These are phyloP conservation scores for Sungouiozyma intestinalis DNA, from an alignment of 805 yeast genomes.

Conservation along the genomic window DNA sequence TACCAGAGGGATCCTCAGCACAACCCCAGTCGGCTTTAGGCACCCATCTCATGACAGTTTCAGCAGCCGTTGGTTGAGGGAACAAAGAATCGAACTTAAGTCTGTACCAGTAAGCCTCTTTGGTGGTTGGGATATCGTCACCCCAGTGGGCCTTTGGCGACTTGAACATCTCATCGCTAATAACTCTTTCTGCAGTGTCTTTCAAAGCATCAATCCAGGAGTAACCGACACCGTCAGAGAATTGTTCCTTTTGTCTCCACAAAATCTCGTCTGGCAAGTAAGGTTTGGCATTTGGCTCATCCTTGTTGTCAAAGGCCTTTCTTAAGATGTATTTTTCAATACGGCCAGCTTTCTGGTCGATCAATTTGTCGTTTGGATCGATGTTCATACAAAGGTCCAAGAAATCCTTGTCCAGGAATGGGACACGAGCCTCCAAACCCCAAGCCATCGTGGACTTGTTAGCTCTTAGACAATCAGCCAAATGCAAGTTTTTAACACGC, in stretches of 20 bases:
- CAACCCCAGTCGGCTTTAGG: slow-evolving; percentile 99
- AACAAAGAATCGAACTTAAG: slow-evolving; percentile 88
- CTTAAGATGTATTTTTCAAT: slow-evolving; percentile 95
- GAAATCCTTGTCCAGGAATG: slow-evolving; percentile 92
- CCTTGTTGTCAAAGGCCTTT: slow-evolving; percentile 93
- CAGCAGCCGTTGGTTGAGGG: slow-evolving; percentile 85
- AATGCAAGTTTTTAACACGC: slow-evolving; percentile 95
- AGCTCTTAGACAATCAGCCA: slow-evolving; percentile 96
- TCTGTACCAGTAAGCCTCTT: slow-evolving; percentile 99
- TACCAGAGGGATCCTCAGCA: slow-evolving; percentile 96
- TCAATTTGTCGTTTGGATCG: slow-evolving; percentile 85
- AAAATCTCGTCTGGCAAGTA: slow-evolving; percentile 93
- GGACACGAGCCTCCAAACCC: slow-evolving; percentile 99
- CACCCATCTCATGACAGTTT: slow-evolving; percentile 98
- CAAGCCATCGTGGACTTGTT: slow-evolving; percentile 99
- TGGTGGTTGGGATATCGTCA: slow-evolving; percentile 83
- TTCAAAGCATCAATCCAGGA: slow-evolving; percentile 98
- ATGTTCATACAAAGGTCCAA: slow-evolving; percentile 89
- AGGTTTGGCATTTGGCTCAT: slow-evolving; percentile 66
- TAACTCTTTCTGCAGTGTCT: slow-evolving; percentile 82
- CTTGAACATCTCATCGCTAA: slow-evolving; percentile 84
- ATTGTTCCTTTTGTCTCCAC: slow-evolving; percentile 99
- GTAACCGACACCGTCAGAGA: slow-evolving; percentile 98
- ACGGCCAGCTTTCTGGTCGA: slow-evolving; percentile 54
- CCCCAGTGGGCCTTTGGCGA: slow-evolving; percentile 97